These are phyloP conservation scores for Caloboletus inedulis DNA, from an alignment of 1,284 basidiomycete genomes.

Conservation along the genomic window DNA sequence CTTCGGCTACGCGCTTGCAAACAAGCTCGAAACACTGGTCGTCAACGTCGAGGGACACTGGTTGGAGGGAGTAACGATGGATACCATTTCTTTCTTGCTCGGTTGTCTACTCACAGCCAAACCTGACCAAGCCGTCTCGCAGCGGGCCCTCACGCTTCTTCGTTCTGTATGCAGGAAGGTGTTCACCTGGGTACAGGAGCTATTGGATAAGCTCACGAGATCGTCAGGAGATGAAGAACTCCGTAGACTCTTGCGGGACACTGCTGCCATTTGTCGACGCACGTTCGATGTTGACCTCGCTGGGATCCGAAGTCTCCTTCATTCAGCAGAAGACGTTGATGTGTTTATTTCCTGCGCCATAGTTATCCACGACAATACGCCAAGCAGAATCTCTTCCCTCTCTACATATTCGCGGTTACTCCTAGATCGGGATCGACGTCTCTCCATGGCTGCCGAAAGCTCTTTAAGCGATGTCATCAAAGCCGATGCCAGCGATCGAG, in stretches of 20 bases:
- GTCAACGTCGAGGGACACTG: background rate
- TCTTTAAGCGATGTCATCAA: constrained; percentile 12
- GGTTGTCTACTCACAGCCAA: background rate
- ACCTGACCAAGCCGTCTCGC: background rate
- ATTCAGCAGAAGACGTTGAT: constrained; percentile 26
- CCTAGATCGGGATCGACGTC: constrained; percentile 28
- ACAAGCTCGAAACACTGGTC: background rate
- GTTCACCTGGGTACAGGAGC: constrained; percentile 35
- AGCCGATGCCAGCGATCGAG: constrained; percentile 1
- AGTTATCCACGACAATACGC: background rate
- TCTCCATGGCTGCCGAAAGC: constrained; percentile 31
- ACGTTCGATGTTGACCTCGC: constrained; percentile 38
- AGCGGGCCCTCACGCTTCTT: too few species aligned
- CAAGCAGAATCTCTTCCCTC: constrained; percentile 1
- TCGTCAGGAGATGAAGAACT: constrained; percentile 23
- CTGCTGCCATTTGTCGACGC: constrained; percentile 39
- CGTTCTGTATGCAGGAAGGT: too few species aligned
- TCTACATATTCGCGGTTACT: constrained; percentile 9
- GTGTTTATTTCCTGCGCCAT: constrained; percentile 36
- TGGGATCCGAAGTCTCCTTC: constrained; percentile 18
- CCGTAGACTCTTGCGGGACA: constrained; percentile 31
- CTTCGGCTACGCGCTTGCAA: background rate
- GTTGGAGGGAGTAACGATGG: background rate
- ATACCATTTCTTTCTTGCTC: background rate
- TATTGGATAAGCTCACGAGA: constrained; percentile 24